Evolutionary conservation across 2,329 filamentous ascomycete genomes (phyloP).

Genomic region (Cadophora malorum): DNA sequence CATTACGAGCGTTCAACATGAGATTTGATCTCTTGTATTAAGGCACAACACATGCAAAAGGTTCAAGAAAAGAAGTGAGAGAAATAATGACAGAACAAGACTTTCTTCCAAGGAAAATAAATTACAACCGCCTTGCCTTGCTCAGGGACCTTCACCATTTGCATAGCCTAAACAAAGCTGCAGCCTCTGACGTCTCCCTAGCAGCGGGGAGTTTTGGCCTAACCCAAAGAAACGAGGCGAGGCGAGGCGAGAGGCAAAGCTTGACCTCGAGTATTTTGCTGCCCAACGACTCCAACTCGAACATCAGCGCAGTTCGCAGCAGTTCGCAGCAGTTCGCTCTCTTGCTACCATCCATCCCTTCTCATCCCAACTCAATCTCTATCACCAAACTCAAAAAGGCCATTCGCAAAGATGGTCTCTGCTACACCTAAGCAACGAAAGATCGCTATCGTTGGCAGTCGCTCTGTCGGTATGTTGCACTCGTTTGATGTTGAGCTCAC

Average conservation of each 20-base stretch:
- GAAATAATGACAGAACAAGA: not conserved
- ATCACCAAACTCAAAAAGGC: not conserved
- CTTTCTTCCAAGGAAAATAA: not conserved
- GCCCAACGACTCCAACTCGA: conserved; percentile 6
- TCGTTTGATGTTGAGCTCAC: conserved; percentile 26
- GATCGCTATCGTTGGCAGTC: conserved; percentile 93
- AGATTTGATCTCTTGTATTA: not conserved
- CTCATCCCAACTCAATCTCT: not conserved
- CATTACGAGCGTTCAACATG: not conserved
- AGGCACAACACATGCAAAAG: not conserved
- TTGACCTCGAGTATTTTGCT: conserved; percentile 13
- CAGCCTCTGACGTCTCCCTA: conserved; percentile 18
- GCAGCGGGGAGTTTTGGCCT: not conserved
- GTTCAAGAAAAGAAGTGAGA: not conserved
- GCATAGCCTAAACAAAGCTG: not conserved
- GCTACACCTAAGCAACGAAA: conserved; percentile 78
- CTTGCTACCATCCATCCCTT: not conserved
- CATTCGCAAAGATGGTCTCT: conserved; percentile 30
- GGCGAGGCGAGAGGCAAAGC: not conserved
- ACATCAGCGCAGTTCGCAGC: conserved; percentile 10
- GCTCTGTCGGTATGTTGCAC: conserved; percentile 76
- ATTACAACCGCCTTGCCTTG: not conserved
- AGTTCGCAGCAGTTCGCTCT: conserved; percentile 17
- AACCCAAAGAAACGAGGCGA: conserved; percentile 6
- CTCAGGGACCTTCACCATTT: not conserved